Evolutionary conservation across 768 basidiomycete genomes (phyloP).

Genomic region (Naganishia kalamii): DNA sequence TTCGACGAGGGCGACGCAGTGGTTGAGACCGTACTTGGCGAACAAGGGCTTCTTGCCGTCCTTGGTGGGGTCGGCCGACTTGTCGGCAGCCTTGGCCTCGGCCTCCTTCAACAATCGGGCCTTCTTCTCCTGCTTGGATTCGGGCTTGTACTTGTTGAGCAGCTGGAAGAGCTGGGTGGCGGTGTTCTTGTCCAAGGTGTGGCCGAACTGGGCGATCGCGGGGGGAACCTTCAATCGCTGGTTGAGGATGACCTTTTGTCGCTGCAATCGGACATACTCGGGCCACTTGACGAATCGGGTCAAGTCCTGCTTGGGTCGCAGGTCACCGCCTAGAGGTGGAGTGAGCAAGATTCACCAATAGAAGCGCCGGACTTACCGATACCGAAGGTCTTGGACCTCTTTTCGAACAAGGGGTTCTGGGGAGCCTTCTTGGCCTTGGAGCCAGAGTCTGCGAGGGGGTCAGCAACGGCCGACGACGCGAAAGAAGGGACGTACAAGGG

Average conservation of each 20-base stretch:
- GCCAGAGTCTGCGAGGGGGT: slow-evolving; percentile 24
- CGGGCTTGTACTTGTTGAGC: slow-evolving; percentile 69
- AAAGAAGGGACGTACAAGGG: slow-evolving; percentile 40
- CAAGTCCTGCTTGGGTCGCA: slow-evolving; percentile 79
- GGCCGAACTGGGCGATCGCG: slow-evolving; percentile 89
- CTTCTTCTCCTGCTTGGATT: slow-evolving; percentile 92
- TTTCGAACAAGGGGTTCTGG: slow-evolving; percentile 95
- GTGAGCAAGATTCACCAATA: neutral
- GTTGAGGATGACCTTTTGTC: slow-evolving; percentile 96
- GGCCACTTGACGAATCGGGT: slow-evolving; percentile 99
- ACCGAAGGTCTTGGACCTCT: slow-evolving; percentile 83
- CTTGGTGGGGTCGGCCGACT: slow-evolving; percentile 60
- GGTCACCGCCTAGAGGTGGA: slow-evolving; percentile 68
- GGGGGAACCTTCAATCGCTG: slow-evolving; percentile 98
- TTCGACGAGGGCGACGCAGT: slow-evolving; percentile 84
- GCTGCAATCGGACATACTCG: slow-evolving; percentile 93
- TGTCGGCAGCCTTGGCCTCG: slow-evolving; percentile 69
- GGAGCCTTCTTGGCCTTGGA: slow-evolving; percentile 66
- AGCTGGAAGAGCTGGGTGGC: slow-evolving; percentile 97
- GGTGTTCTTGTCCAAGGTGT: slow-evolving; percentile 98
- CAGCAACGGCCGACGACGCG: neutral
- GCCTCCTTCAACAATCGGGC: slow-evolving; percentile 66
- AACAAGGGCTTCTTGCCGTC: slow-evolving; percentile 91
- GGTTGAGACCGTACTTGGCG: slow-evolving; percentile 95
- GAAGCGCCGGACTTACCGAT: slow-evolving; percentile 60